Percentiles rank a stretch among this genome's conserved stretches.
Conservation (phyloP, 2,329 filamentous ascomycete species). For the Fusarium burgessii region DNA sequence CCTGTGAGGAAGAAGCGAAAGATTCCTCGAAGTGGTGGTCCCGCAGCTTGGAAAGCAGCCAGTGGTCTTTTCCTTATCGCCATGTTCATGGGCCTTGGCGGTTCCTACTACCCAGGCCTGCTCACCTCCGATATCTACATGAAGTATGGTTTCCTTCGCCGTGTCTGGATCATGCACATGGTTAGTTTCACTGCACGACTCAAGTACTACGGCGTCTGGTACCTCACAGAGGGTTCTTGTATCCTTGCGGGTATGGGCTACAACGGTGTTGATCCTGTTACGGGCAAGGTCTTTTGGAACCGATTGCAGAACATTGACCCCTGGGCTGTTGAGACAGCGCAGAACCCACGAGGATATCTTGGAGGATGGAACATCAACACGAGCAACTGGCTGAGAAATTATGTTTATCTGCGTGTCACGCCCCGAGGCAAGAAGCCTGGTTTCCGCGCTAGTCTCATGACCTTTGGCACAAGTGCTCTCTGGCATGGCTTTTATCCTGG, state of each 20-base stretch:
- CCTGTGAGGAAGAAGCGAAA: slow-evolving; percentile 89
- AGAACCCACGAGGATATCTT: slow-evolving; percentile 93
- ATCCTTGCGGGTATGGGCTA: slow-evolving; percentile 95
- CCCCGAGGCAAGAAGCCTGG: slow-evolving; percentile 96
- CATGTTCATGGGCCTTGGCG: slow-evolving; percentile 78
- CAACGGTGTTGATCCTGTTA: slow-evolving; percentile 88
- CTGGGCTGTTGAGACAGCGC: slow-evolving; percentile 85
- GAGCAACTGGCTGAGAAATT: slow-evolving; percentile 95
- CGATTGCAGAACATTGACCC: slow-evolving; percentile 91
- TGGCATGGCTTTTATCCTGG: slow-evolving; percentile 99
- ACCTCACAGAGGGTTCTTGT: slow-evolving; percentile 90
- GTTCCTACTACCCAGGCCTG: slow-evolving; percentile 72
- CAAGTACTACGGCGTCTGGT: slow-evolving; percentile 99
- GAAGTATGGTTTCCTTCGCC: slow-evolving; percentile 74
- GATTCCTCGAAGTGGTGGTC: slow-evolving; percentile 90
- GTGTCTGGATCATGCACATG: slow-evolving; percentile 85
- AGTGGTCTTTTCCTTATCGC: slow-evolving; percentile 83
- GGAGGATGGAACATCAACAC: slow-evolving; percentile 99
- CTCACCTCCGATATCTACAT: slow-evolving; percentile 76
- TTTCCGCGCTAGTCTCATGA: slow-evolving; percentile 93
- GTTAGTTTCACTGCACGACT: slow-evolving; percentile 83
- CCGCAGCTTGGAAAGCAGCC: slow-evolving; percentile 81
- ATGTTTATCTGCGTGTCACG: slow-evolving; percentile 94
- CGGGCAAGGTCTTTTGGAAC: slow-evolving; percentile 88
- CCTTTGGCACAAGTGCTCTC: slow-evolving; percentile 92